Base-by-base conservation (phyloP, 306 rosid species). In the Prinsepia uniflora region DNA sequence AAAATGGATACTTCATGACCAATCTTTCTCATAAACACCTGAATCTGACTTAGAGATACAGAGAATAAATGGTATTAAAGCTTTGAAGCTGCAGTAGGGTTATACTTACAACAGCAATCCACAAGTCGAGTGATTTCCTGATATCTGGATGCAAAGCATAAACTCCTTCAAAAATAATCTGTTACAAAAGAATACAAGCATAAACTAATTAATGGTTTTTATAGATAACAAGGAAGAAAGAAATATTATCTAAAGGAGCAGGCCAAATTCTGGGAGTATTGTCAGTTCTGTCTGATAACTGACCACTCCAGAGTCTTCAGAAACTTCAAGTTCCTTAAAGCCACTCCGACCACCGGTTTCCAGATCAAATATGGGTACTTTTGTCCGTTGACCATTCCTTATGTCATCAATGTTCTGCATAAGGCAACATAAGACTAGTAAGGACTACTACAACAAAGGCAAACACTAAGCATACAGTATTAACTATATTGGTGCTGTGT, bases 291-390 rank as follows among this genome's bases (percentile, higher is more conserved):
- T 81, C 67, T 65, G 54, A 72, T 79, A 79, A 87, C 96, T 71
- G 72, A 94, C 99, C 97, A 86, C 99, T 80, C 99, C 99, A 86
- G 96, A 94, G 80, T 94, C 99, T 86, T 94, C 96, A 55, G 99
- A 94, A 82, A 94, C 99, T 81, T 87, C 88, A 74, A 91, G 97
- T 55, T 94, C 97, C 89, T 91, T 94, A 78, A 91, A 86, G 72
- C 96, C 91, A 87, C 86, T 91, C 70, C 92, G 92, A 59, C 84
- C 96, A 82, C 99, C 97, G 68, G 84, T 85, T 86, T 94, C 99
- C 88, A 94, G 61, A 85, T 94, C 96, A 86, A 94, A 94, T 67
- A 87, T 68, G 47, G 99, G 99, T 65, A 89, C 92, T 84, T 87
- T 89, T 81, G 99, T 91, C 86, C 88, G 86, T 73, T 82, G 85